A percentile compares a stretch with the other conserved stretches of the same genome.
Evolutionary conservation across 2,329 filamentous ascomycete genomes (phyloP).

Genomic region (Basipetospora chlamydospora): DNA sequence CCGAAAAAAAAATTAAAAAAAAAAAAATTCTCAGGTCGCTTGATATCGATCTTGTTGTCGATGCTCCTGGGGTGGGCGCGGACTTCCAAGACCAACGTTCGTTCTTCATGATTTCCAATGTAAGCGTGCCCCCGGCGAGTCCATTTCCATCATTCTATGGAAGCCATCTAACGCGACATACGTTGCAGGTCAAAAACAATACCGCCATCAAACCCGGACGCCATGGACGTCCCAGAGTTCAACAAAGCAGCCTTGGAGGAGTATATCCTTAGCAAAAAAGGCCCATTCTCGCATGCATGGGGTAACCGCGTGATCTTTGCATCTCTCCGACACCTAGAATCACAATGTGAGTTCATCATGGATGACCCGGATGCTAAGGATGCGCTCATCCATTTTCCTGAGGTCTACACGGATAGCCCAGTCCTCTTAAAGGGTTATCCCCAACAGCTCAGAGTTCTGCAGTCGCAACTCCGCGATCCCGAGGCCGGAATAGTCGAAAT

Average conservation of each 20-base stretch:
- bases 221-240: constrained; percentile 15
- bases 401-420: constrained; percentile 13
- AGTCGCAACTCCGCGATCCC: constrained; percentile 15
- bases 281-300: constrained; percentile 16
- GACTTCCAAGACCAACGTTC: constrained; percentile 22
- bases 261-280: constrained; percentile 16
- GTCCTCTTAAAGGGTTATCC: constrained; percentile 23
- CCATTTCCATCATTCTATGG: no score
- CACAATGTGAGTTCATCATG: constrained; percentile 9
- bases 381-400: constrained; percentile 18
- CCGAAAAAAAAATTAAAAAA: no score
- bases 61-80: constrained; percentile 40
- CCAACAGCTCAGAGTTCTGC: constrained; percentile 18
- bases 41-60: constrained; percentile 30
- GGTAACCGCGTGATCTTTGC: constrained; percentile 17
- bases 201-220: constrained; percentile 12
- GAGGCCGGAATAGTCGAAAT: constrained; percentile 16
- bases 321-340: constrained; percentile 18
- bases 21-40: constrained; percentile 28
- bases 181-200: constrained; percentile 11
- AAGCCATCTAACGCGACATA: no score
- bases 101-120: constrained; percentile 17
- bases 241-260: constrained; percentile 16
- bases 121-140: no score
- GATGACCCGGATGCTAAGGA: constrained; percentile 15